Evolutionary conservation across 2,329 filamentous ascomycete species (phyloP).

Genomic region (Ophiocordyceps australis): DNA sequence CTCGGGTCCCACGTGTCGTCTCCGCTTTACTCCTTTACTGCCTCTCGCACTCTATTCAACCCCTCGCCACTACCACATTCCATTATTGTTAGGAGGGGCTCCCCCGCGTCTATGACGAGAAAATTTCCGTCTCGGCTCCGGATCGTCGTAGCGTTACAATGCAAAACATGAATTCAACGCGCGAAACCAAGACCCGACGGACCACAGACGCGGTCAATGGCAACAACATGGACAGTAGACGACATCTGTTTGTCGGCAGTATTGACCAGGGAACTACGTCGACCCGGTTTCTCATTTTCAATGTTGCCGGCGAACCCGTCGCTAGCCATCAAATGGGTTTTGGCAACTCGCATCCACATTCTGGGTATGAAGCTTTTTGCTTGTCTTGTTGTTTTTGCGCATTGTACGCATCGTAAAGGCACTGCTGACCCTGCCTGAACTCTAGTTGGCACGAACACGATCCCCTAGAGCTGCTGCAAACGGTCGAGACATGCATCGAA

Average conservation of each 20-base stretch:
- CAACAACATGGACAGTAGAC: no score
- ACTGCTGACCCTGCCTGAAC: slow-evolving; percentile 14
- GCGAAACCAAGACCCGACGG: no score
- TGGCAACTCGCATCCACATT: slow-evolving; percentile 64
- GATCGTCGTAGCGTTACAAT: no score
- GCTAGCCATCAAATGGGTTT: slow-evolving; percentile 80
- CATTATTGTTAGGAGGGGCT: no score
- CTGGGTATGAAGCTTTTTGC: slow-evolving; percentile 39
- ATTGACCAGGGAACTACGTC: slow-evolving; percentile 88
- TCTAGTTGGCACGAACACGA: slow-evolving; percentile 80
- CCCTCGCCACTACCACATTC: no score
- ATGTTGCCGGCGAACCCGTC: slow-evolving; percentile 58
- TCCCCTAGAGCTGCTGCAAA: slow-evolving; percentile 54
- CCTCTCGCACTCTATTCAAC: no score
- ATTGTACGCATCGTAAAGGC: neutral
- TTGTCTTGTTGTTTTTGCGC: no score
- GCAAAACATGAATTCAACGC: no score
- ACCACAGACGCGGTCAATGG: neutral
- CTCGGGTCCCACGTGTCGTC: no score
- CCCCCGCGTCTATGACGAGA: no score
- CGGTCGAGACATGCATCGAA: slow-evolving; percentile 66
- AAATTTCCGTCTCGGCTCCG: no score
- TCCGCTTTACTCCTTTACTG: no score
- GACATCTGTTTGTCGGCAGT: slow-evolving; percentile 70
- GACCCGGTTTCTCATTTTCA: slow-evolving; percentile 79